A percentile compares a stretch with the other conserved stretches of the same genome.
These are phyloP conservation scores for Aspergillus mulundensis DNA, from an alignment of 495 filamentous ascomycete genomes.

Conservation along the genomic window DNA sequence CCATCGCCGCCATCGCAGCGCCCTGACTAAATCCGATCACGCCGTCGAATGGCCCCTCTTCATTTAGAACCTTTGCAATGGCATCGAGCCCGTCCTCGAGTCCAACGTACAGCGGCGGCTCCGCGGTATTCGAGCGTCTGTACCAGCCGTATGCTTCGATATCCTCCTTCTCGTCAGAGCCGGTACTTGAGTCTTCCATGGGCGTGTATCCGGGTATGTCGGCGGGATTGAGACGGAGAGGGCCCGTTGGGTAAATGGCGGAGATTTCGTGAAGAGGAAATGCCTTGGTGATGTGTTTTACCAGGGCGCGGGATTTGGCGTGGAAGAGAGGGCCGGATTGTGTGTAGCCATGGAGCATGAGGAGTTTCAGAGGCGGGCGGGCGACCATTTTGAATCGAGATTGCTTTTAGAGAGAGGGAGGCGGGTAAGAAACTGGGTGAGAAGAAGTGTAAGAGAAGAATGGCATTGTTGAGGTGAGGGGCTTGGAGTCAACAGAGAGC, in stretches of 20 bases:
- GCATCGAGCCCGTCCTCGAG: constrained; percentile 58
- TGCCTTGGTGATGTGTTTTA: constrained; percentile 72
- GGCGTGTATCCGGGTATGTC: constrained; percentile 69
- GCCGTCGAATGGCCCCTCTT: constrained; percentile 64
- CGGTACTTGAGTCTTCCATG: constrained; percentile 6
- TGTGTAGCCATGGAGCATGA: constrained; percentile 72
- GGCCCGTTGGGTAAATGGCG: constrained; percentile 51
- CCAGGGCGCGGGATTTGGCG: constrained; percentile 81
- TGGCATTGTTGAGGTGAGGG: not conserved
- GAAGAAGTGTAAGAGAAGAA: not conserved
- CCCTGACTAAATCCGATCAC: constrained; percentile 77
- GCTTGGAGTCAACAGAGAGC: not conserved
- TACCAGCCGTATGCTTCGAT: constrained; percentile 82
- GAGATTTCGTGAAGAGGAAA: constrained; percentile 55
- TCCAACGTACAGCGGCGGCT: constrained; percentile 57
- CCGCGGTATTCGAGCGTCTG: constrained; percentile 50
- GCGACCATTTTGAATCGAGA: constrained; percentile 11
- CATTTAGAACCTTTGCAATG: constrained; percentile 55
- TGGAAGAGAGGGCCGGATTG: constrained; percentile 85
- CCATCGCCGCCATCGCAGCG: constrained; percentile 57
- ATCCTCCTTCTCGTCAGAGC: constrained; percentile 19
- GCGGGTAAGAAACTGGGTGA: not conserved
- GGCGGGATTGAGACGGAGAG: constrained; percentile 52
- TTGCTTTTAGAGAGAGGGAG: not conserved
- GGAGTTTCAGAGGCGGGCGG: constrained; percentile 46